These are phyloP conservation scores for Gonapodya sp. DNA, from an alignment of 192 early-diverging fungal genomes.

Conservation along the genomic window DNA sequence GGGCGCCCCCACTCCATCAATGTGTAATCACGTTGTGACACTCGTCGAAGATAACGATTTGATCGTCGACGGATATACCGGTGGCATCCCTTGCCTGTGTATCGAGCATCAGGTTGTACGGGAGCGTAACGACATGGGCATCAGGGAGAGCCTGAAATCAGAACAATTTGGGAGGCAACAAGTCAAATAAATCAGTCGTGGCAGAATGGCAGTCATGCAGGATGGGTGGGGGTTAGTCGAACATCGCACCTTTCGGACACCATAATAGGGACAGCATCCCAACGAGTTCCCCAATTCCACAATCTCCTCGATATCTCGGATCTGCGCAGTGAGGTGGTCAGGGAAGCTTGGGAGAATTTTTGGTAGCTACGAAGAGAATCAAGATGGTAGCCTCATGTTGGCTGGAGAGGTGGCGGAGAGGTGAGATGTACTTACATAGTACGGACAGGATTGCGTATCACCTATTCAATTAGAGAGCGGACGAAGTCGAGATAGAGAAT, in stretches of 20 bases:
- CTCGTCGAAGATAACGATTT: constrained; percentile 80
- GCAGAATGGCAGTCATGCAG: constrained; percentile 25
- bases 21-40: constrained; percentile 36
- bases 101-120: constrained; percentile 79
- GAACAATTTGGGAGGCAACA: background rate
- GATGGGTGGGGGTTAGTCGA: no score
- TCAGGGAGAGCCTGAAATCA: background rate
- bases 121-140: constrained; percentile 68
- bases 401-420: no score
- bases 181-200: background rate
- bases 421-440: constrained; percentile 35
- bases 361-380: background rate
- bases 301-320: constrained; percentile 83
- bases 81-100: constrained; percentile 61
- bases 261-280: constrained; percentile 76
- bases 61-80: constrained; percentile 56
- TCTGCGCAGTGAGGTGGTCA: constrained; percentile 34
- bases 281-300: constrained; percentile 46
- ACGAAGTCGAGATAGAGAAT: background rate
- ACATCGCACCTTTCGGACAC: constrained; percentile 44
- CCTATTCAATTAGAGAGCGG: constrained; percentile 12
- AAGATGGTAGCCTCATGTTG: no score
- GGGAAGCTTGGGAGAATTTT: constrained; percentile 27
- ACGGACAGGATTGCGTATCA: constrained; percentile 34
- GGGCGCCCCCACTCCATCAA: constrained; percentile 12